phyloP scores from a whole-genome alignment of 106 monocot genomes.

The Dendrobium officinale region DNA sequence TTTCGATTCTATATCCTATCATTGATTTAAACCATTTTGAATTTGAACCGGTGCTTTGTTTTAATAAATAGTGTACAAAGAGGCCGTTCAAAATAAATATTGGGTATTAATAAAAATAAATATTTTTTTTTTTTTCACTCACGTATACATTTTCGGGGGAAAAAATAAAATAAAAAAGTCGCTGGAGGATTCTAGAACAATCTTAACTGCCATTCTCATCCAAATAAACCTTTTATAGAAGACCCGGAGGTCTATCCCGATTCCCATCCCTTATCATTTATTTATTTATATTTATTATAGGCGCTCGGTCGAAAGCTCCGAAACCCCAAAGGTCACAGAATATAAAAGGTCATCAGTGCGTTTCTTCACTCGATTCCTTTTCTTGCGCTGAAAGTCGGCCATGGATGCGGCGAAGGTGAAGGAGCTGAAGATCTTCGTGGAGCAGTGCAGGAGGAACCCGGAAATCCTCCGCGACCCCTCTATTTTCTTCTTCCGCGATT shows the following conservation, averaged over 20 bases:
- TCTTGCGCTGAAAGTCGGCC: neutral
- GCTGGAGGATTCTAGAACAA: too few relatives aligned
- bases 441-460: slow-evolving; percentile 72
- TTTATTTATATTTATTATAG: neutral
- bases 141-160: too few relatives aligned
- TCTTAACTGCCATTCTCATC: neutral
- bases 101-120: too few relatives aligned
- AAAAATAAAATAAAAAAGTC: too few relatives aligned
- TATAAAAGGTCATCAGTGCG: neutral
- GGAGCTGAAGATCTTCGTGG: slow-evolving; percentile 64
- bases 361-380: slow-evolving; percentile 3
- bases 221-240: neutral
- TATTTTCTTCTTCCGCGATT: slow-evolving; percentile 80
- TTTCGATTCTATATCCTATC: too few relatives aligned
- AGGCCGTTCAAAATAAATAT: too few relatives aligned
- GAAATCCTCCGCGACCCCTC: slow-evolving; percentile 63
- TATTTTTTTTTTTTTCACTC: too few relatives aligned
- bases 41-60: too few relatives aligned
- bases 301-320: neutral
- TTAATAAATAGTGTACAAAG: too few relatives aligned
- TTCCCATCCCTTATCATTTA: neutral
- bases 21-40: too few relatives aligned
- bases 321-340: neutral
- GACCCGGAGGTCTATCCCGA: neutral
- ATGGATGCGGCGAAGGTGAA: slow-evolving; percentile 79